Conservation (phyloP, 257 asterid species). For the Solanum habrochaites region DNA sequence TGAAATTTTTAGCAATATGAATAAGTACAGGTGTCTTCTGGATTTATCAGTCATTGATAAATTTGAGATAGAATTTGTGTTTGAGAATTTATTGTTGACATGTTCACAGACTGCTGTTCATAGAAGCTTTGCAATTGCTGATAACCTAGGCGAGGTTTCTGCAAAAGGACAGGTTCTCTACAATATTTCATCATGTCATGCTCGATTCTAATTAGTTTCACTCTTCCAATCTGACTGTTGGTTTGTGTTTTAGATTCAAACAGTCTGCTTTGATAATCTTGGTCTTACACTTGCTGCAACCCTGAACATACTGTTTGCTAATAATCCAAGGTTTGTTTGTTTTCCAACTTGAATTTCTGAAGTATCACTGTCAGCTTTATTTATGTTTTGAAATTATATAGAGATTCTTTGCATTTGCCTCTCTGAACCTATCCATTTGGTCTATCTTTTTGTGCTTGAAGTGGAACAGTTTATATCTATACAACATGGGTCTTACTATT, state of each 20-base stretch:
- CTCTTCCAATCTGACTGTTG: constrained; percentile 8
- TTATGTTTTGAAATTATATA: background rate
- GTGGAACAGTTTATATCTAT: background rate
- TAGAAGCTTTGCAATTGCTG: constrained; percentile 82
- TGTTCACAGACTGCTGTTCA: constrained; percentile 80
- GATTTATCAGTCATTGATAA: background rate
- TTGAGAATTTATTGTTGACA: background rate
- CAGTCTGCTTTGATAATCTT: constrained; percentile 89
- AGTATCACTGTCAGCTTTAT: background rate
- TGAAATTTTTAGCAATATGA: background rate
- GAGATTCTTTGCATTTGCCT: background rate
- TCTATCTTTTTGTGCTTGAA: background rate
- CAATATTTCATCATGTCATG: background rate
- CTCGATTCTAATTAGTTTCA: background rate
- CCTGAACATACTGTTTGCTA: constrained; percentile 46
- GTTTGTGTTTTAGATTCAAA: constrained; percentile 64
- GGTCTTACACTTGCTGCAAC: constrained; percentile 86
- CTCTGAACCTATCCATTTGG: background rate
- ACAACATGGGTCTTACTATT: background rate
- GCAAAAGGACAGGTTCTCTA: constrained; percentile 74
- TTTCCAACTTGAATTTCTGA: background rate
- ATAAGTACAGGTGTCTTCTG: background rate
- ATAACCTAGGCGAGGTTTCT: constrained; percentile 91
- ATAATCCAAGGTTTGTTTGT: constrained; percentile 55
- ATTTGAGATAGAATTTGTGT: background rate